Percentiles rank a stretch among this genome's conserved stretches.
Conservation (phyloP, 116 monocot genomes). For the Phalaenopsis hybrid region DNA sequence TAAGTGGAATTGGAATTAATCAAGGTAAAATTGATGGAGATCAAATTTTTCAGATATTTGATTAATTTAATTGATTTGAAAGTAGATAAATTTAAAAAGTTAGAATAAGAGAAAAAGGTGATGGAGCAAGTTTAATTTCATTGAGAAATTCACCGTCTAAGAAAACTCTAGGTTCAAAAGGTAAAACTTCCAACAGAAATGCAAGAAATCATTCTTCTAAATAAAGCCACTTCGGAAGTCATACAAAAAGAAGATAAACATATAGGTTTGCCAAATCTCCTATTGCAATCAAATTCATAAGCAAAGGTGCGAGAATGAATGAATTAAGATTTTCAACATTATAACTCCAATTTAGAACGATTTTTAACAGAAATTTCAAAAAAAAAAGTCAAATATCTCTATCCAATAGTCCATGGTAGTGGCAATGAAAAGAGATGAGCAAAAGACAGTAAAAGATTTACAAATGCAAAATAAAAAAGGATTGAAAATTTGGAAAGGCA, state of each 20-base stretch:
- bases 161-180: neutral
- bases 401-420: neutral
- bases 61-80: neutral
- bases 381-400: neutral
- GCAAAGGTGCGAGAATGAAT: neutral
- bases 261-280: neutral
- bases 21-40: no score
- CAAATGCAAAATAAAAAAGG: neutral
- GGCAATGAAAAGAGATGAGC: neutral
- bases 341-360: neutral
- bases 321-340: neutral
- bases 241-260: neutral
- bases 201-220: neutral
- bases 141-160: neutral
- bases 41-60: neutral
- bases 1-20: no score
- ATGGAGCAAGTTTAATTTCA: neutral
- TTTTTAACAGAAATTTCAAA: neutral
- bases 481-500: neutral
- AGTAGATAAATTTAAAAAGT: neutral
- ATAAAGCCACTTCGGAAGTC: neutral
- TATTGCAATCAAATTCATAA: conserved; percentile 2
- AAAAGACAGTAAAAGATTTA: neutral
- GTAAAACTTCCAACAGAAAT: neutral
- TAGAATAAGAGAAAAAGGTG: neutral